A percentile compares a stretch with the other conserved stretches of the same genome.
These are phyloP conservation scores for Akanthomyces dipterigenus DNA, from an alignment of 2,329 filamentous ascomycete genomes.

Conservation along the genomic window DNA sequence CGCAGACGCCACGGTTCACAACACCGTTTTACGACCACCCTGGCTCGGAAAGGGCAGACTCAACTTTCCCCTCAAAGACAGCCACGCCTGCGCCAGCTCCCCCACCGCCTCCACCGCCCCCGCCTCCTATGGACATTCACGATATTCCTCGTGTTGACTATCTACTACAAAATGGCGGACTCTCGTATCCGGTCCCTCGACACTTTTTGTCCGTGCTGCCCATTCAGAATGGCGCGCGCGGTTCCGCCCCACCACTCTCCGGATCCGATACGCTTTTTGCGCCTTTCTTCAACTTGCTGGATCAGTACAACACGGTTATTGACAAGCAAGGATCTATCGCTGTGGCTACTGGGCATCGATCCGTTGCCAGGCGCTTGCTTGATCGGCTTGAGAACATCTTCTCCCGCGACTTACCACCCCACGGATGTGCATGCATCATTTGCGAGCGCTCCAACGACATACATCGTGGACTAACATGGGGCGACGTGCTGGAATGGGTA, in stretches of 20 bases:
- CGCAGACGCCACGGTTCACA: constrained; percentile 45
- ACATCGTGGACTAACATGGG: constrained; percentile 78
- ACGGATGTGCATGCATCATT: constrained; percentile 81
- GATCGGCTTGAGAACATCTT: constrained; percentile 93
- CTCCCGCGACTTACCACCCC: constrained; percentile 78
- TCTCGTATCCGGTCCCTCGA: constrained; percentile 64
- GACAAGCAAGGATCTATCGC: constrained; percentile 81
- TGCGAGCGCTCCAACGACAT: constrained; percentile 60
- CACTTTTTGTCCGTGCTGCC: constrained; percentile 63
- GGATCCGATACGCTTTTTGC: constrained; percentile 72
- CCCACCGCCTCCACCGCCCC: constrained; percentile 47
- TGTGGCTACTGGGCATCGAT: constrained; percentile 90
- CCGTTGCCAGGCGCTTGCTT: constrained; percentile 81
- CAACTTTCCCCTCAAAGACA: constrained; percentile 28
- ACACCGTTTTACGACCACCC: constrained; percentile 36
- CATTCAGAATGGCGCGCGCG: constrained; percentile 47
- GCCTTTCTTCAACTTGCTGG: constrained; percentile 73
- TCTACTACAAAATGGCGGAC: constrained; percentile 78
- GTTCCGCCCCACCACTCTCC: constrained; percentile 57
- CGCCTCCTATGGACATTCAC: constrained; percentile 62
- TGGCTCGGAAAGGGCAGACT: constrained; percentile 29
- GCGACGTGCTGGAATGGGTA: constrained; percentile 88
- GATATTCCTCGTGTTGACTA: constrained; percentile 85
- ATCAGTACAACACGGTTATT: constrained; percentile 79
- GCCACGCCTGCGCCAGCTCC: constrained; percentile 32